Base-by-base conservation (phyloP, 2,329 filamentous ascomycete genomes). In the Talaromyces sp. region DNA sequence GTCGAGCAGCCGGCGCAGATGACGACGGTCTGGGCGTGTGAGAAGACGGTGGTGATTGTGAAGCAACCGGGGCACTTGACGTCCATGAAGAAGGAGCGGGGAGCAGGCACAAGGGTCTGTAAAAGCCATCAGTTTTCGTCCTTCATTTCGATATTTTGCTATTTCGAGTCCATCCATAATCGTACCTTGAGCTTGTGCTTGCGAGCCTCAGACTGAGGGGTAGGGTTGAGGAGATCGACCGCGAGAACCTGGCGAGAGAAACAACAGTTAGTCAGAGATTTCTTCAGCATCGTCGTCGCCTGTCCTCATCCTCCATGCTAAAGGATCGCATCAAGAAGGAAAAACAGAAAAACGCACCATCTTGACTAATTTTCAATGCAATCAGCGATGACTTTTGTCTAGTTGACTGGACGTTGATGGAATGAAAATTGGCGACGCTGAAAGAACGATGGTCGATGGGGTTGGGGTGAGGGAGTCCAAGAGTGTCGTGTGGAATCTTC, bases 11-110 rank as follows among this genome's bases (percentile, higher is more conserved):
- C 95, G 79, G 92, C 92, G 90, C 95, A 99, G 87, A 98, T 96
- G 82, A 99, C 95, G 81, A 99, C 95, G 80, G 95, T 99, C 88
- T 99, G 95, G 82, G 95, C 95, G 88, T 99, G 95, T 69, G 93
- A 98, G 91, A 98, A 99, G 83, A 99, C 95, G 82, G 95, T 99
- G 82, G 95, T 99, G 88, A 99, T 99, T 82, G 93, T 97, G 90
- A 98, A 99, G 91, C 95, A 99, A 78, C 95, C 95, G 81, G 95
- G 95, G 91, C 95, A 99, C 90, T 99, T 99, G 86, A 99, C 95
- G 81, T 99, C 95, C 95, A 99, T 99, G 91, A 99, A 99, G 91
- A 98, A 99, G 73, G 93, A 98, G 81, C 95, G 92, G 77, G 95
- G 95, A 71, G 87, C 89, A 76, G 95, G 95, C 80, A 99, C 95